Conservation (phyloP, 2,329 filamentous ascomycete species). For the Colletotrichum sp. region DNA sequence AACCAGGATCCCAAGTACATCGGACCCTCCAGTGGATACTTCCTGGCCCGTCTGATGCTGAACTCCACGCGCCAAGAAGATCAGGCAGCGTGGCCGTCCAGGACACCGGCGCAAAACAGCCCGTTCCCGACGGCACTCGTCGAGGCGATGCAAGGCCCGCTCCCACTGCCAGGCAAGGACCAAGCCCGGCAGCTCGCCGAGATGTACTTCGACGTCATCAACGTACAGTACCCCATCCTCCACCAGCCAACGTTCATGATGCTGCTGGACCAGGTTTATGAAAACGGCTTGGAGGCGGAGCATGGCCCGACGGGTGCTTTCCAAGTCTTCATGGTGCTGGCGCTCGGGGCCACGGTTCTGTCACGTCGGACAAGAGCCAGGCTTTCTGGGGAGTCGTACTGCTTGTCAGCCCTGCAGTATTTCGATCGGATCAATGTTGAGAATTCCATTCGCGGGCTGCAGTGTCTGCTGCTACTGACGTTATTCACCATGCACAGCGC, state of each 20-base stretch:
- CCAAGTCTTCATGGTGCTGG: slow-evolving; percentile 59
- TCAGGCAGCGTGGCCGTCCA: slow-evolving; percentile 13
- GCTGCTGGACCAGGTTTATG: slow-evolving; percentile 36
- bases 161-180: slow-evolving; percentile 33
- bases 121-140: slow-evolving; percentile 33
- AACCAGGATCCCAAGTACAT: slow-evolving; percentile 56
- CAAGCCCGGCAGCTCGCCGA: slow-evolving; percentile 45
- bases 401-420: slow-evolving; percentile 49
- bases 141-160: slow-evolving; percentile 35
- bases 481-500: slow-evolving; percentile 58
- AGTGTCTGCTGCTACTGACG: slow-evolving; percentile 50
- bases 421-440: slow-evolving; percentile 53
- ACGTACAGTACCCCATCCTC: slow-evolving; percentile 54
- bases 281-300: slow-evolving; percentile 24
- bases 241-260: slow-evolving; percentile 47
- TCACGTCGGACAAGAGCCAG: slow-evolving; percentile 46
- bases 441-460: slow-evolving; percentile 52
- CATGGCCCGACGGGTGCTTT: slow-evolving; percentile 38
- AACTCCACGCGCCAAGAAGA: slow-evolving; percentile 35
- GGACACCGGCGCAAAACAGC: not conserved
- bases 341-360: slow-evolving; percentile 50
- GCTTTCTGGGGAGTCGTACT: slow-evolving; percentile 54
- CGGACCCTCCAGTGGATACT: slow-evolving; percentile 61
- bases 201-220: slow-evolving; percentile 54
- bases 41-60: slow-evolving; percentile 55